A percentile compares a stretch with the other conserved stretches of the same genome.
These are phyloP conservation scores for Cystobasidiaceae sp. DNA, from an alignment of 1,284 basidiomycete species.

Conservation along the genomic window DNA sequence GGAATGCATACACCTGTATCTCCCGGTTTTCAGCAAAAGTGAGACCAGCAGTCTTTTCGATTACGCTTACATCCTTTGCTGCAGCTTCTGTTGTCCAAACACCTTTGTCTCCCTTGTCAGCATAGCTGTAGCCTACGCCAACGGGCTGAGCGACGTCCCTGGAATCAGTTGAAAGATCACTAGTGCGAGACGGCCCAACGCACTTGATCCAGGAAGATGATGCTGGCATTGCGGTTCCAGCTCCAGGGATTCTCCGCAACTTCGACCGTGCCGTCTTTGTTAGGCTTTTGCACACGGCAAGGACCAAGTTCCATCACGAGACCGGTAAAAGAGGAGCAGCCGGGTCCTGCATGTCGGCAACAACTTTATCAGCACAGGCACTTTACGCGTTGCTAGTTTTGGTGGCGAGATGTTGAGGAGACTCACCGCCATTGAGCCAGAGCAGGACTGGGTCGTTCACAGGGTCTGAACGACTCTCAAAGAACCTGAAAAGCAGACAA, in stretches of 20 bases:
- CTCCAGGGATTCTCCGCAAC: slow-evolving; percentile 31
- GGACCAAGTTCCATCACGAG: slow-evolving; percentile 53
- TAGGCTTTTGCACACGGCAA: slow-evolving; percentile 37
- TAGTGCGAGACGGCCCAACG: too few relatives aligned
- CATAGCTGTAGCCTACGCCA: slow-evolving; percentile 48
- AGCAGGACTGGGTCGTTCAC: slow-evolving; percentile 48
- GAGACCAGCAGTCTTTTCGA: neutral
- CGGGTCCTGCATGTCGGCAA: slow-evolving; percentile 39
- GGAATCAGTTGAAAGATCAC: too few relatives aligned
- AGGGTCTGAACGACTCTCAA: slow-evolving; percentile 47
- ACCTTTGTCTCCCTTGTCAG: slow-evolving; percentile 43
- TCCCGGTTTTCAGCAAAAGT: too few relatives aligned
- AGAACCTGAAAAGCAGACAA: slow-evolving; percentile 42
- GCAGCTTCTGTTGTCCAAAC: slow-evolving; percentile 45
- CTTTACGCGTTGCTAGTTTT: neutral
- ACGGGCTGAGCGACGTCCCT: slow-evolving; percentile 34
- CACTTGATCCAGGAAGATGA: slow-evolving; percentile 43
- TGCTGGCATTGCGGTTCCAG: slow-evolving; percentile 47
- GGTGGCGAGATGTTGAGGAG: neutral
- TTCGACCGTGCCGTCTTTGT: slow-evolving; percentile 3
- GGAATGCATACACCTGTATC: slow-evolving; percentile 44
- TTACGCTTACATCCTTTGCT: slow-evolving; percentile 45
- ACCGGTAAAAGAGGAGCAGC: slow-evolving; percentile 51
- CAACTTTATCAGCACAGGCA: neutral
- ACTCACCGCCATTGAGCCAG: slow-evolving; percentile 47